These are phyloP conservation scores for Brassica hybrid DNA, from an alignment of 441 rosid genomes.

Conservation along the genomic window DNA sequence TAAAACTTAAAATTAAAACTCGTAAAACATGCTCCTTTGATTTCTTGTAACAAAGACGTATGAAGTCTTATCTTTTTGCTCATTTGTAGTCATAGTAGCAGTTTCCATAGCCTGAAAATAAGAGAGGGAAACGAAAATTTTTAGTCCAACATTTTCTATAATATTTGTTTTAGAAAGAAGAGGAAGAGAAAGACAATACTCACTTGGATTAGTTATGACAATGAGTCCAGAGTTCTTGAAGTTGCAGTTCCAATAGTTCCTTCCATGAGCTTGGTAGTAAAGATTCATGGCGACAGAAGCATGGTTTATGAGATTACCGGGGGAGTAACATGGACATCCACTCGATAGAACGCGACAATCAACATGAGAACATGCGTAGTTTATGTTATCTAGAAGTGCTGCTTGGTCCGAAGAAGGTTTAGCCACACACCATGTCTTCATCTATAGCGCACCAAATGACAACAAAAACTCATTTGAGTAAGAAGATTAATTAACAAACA, in stretches of 20 bases:
- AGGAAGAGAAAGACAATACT: conserved; percentile 8
- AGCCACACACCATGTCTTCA: conserved; percentile 83
- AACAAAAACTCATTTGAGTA: conserved; percentile 10
- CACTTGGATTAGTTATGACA: conserved; percentile 73
- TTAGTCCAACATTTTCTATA: not conserved
- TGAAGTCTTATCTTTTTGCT: not conserved
- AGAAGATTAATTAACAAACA: not conserved
- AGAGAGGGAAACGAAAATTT: not conserved
- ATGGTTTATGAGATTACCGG: conserved; percentile 62
- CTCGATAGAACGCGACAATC: conserved; percentile 59
- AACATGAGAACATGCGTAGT: conserved; percentile 67
- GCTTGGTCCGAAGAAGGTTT: conserved; percentile 74
- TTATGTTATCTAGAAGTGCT: conserved; percentile 59
- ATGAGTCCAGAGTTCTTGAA: conserved; percentile 71
- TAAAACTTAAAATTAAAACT: too few relatives aligned
- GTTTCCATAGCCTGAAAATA: conserved; percentile 49
- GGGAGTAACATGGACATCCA: conserved; percentile 64
- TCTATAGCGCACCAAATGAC: conserved; percentile 13
- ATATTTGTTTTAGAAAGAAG: not conserved
- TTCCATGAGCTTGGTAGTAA: conserved; percentile 71
- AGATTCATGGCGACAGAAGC: conserved; percentile 87
- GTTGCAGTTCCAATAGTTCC: conserved; percentile 78
- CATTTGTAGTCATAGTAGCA: conserved; percentile 47
- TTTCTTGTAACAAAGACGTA: conserved; percentile 7
- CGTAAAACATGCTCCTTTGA: not conserved